Base-by-base conservation (phyloP, 176 grass and related monocot genomes). In the Oryza brachyantha region DNA sequence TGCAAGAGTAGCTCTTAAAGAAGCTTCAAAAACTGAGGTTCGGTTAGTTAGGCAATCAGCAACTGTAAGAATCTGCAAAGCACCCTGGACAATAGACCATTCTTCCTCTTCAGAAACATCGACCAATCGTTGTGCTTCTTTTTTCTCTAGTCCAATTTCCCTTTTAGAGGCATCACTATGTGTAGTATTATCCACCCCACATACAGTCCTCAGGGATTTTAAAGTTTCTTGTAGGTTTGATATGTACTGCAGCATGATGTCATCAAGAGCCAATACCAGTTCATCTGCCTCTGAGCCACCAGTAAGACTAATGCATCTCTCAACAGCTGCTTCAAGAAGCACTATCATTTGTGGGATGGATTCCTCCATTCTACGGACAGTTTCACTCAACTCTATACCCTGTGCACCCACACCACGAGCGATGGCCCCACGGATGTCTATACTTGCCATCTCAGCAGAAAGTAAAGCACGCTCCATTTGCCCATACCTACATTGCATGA, bases 351-450 rank as follows among this genome's bases (percentile, higher is more conserved):
- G 92, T 14, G 96, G 92, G 70, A 99, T 92, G 60, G 96, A 96
- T 89, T 99, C 96, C 75, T 99, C 92, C 96, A 99, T 96, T 88
- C 96, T 91, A 39, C 92, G 80, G 50, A 99, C 92, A 68, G 96
- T 95, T 93, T 99, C 96, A 72, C 96, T 95, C 40, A 99, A 81
- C 82, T 99, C 96, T 87, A 99, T 99, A 75, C 96, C 96, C 76
- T 99, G 96, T 72, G 92, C 92, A 63, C 92, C 96, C 24, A 93
- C 84, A 66, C 92, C 96, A 79, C 96, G 90, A 74, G 96, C 68
- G 45, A 99, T 79, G 16, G 92, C 96, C 8, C 90, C 92, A 83
- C 90, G 92, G 69, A 99, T 99, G 67, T 99, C 92, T 85, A 99
- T 91, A 68, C 81, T 37, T 75, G 88, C 39, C 79, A 99, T 96